Base-by-base conservation (phyloP, 2,329 filamentous ascomycete genomes). In the Xylariales sp. region DNA sequence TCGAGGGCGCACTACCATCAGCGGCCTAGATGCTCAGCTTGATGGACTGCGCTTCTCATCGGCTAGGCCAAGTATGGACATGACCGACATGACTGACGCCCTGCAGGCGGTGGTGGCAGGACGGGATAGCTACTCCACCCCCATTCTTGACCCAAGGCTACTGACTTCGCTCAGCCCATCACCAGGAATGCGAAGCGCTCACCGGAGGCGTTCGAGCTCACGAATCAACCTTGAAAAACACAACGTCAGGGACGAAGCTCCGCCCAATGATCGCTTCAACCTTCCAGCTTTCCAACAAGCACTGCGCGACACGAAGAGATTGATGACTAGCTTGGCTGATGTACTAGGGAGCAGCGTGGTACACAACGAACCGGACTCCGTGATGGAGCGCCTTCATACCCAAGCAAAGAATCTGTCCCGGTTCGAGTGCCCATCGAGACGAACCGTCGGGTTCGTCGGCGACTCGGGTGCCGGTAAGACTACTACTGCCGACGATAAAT, bases 371-470 rank as follows among this genome's bases (percentile, higher is more conserved):
- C 73, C 76, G 0, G 80, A 80, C 18, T 84, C 83, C 0, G 80
- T 76, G 0, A 81, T 85, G 56, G 39, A 71, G 10, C 68, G 69
- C 12, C 78, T 85, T 1, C 70, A 80, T 60, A 48, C 69, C 6
- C 71, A 79, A 41, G 81, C 80, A 1, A 32, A 64, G 1, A 64
- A 72, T 0, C 67, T 86, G 28, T 76, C 78, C 1, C 34, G 43
- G 0, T 85, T 84, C 53, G 70, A 79, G 18, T 80, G 78, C 32
- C 80, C 80, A 0, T 75, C 80, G 0, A 80, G 77, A 1, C 76
- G 82, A 16, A 82, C 73, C 3, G 81, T 86, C 0, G 83, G 82
- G 0, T 80, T 85, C 46, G 81, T 85, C 0, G 84, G 84, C 0
- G 83, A 84, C 67, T 83, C 83, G 12, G 84, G 83, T 3, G 82